Base-by-base conservation (phyloP, 2,329 filamentous ascomycete species). In the Trichoderma polysporum region DNA sequence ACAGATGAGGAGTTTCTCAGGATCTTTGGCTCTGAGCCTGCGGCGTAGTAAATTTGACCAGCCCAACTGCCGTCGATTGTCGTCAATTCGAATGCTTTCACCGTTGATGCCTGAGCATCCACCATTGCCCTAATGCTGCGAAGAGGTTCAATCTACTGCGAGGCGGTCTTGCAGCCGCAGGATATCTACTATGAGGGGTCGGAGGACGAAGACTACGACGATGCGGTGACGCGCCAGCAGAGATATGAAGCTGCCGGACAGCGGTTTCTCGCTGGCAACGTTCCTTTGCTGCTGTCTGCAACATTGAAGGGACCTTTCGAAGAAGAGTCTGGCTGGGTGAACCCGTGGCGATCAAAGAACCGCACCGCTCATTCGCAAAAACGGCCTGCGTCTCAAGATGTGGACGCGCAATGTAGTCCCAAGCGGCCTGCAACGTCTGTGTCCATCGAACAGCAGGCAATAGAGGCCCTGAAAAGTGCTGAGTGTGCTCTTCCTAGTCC, bases 231-330 rank as follows among this genome's bases (percentile, higher is more conserved):
- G 3, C 81, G 85, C 73, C 82, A 81, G 29, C 75, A 79, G 25
- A 82, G 86, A 68, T 87, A 89, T 67, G 88, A 91, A 74, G 76
- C 80, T 0, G 84, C 89, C 13, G 90, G 86, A 1, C 77, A 82
- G 35, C 81, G 82, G 37, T 91, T 85, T 71, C 77, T 91, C 41
- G 77, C 81, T 7, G 90, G 90, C 0, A 78, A 82, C 33, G 73
- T 81, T 2, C 83, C 89, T 0, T 73, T 84, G 27, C 80, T 93
- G 2, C 74, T 88, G 3, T 90, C 90, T 13, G 85, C 90, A 7
- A 76, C 79, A 6, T 79, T 92, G 3, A 82, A 79, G 68, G 90
- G 90, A 0, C 90, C 90, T 0, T 90, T 91, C 70, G 81, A 83
- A 25, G 47, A 64, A 35, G 69, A 56, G 7, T 72, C 73, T 6